These are phyloP conservation scores for Collybia sordida DNA, from an alignment of 768 basidiomycete genomes.

Conservation along the genomic window DNA sequence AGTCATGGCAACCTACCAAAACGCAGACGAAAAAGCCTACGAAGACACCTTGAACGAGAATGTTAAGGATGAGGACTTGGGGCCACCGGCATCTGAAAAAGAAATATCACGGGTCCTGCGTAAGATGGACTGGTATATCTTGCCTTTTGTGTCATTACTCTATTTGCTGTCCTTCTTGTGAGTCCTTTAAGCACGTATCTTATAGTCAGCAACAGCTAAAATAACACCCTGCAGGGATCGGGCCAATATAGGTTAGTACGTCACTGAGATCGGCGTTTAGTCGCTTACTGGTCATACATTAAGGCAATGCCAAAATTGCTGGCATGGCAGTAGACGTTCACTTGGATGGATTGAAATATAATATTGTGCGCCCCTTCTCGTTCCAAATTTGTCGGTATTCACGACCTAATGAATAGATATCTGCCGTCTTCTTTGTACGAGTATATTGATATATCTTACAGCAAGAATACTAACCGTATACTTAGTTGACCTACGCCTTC, in stretches of 20 bases:
- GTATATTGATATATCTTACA: background rate
- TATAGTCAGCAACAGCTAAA: background rate
- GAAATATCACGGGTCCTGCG: constrained; percentile 29
- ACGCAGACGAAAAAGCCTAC: constrained; percentile 5
- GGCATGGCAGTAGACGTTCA: constrained; percentile 29
- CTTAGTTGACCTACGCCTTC: constrained; percentile 22
- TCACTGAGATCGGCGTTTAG: background rate
- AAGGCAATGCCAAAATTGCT: constrained; percentile 31
- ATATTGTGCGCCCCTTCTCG: constrained; percentile 22
- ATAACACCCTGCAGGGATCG: constrained; percentile 25
- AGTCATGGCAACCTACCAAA: background rate
- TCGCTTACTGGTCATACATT: background rate
- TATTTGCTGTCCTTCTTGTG: constrained; percentile 48
- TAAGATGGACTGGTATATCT: constrained; percentile 43
- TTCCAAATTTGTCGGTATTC: background rate
- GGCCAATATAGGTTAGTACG: constrained; percentile 29
- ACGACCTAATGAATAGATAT: constrained; percentile 17
- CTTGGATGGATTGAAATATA: constrained; percentile 32
- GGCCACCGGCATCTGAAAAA: constrained; percentile 13
- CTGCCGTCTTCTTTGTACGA: constrained; percentile 34
- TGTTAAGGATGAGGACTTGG: background rate
- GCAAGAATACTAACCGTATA: no score
- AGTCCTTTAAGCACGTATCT: constrained; percentile 10
- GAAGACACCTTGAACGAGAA: constrained; percentile 5
- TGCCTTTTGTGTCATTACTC: constrained; percentile 43